Conservation (phyloP, 345 rosid genomes). For the Populus ilicifolia region DNA sequence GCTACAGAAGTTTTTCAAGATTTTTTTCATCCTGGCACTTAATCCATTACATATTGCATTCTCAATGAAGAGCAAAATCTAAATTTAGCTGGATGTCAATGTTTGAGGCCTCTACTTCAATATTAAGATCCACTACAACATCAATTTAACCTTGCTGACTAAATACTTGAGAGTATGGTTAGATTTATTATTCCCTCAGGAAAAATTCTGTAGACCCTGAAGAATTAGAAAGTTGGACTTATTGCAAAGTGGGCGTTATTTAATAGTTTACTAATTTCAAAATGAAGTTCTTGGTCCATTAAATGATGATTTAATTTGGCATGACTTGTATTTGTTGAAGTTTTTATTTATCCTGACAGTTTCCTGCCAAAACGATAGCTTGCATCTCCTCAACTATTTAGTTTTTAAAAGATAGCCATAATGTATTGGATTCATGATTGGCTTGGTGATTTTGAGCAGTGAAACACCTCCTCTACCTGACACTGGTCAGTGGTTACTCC, state of each 20-base stretch:
- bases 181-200: background rate
- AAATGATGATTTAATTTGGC: background rate
- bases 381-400: slow-evolving; percentile 5
- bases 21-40: background rate
- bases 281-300: background rate
- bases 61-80: background rate
- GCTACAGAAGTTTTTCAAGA: background rate
- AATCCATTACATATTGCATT: background rate
- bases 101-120: background rate
- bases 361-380: background rate
- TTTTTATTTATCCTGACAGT: background rate
- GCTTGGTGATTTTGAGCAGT: slow-evolving; percentile 42
- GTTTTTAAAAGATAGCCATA: slow-evolving; percentile 1
- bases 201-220: background rate
- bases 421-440: slow-evolving; percentile 14
- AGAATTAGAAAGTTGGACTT: background rate
- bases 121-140: background rate
- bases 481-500: slow-evolving; percentile 87
- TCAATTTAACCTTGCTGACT: background rate
- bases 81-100: background rate
- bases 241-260: background rate
- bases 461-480: slow-evolving; percentile 78
- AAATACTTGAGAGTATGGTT: background rate
- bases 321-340: background rate
- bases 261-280: background rate